Percentiles rank a stretch among this genome's conserved stretches.
These are phyloP conservation scores for Parastagonospora nodorum DNA, from an alignment of 2,329 filamentous ascomycete species.

Conservation along the genomic window DNA sequence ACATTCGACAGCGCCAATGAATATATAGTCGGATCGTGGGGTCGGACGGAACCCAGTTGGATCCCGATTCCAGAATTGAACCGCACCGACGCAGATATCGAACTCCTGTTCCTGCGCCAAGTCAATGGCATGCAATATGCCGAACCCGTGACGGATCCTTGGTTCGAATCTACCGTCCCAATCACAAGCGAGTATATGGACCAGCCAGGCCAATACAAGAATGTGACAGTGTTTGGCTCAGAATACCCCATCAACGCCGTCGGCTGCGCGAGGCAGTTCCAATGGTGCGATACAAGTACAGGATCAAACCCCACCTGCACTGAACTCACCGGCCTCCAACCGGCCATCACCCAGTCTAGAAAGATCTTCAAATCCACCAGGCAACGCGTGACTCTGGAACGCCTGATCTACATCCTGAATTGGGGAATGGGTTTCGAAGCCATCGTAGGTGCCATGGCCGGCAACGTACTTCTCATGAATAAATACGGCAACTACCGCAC, in stretches of 20 bases:
- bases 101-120: neutral
- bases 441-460: neutral
- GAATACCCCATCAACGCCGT: neutral
- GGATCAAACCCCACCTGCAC: neutral
- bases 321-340: neutral
- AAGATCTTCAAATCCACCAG: neutral
- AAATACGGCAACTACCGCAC: neutral
- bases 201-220: neutral
- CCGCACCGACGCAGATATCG: neutral
- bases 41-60: too few relatives aligned
- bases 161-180: neutral
- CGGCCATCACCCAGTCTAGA: neutral
- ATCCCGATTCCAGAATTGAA: neutral
- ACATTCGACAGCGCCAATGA: neutral
- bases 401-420: neutral
- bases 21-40: neutral
- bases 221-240: neutral
- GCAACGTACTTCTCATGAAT: neutral
- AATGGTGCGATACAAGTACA: neutral
- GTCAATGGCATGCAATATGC: neutral
- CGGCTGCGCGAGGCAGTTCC: neutral
- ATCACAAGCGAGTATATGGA: neutral
- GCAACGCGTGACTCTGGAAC: neutral
- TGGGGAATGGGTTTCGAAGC: neutral
- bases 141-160: neutral